Percentiles rank a stretch among this genome's conserved stretches.
These are phyloP conservation scores for Solanum bulbocastanum DNA, from an alignment of 257 asterid genomes.

Conservation along the genomic window DNA sequence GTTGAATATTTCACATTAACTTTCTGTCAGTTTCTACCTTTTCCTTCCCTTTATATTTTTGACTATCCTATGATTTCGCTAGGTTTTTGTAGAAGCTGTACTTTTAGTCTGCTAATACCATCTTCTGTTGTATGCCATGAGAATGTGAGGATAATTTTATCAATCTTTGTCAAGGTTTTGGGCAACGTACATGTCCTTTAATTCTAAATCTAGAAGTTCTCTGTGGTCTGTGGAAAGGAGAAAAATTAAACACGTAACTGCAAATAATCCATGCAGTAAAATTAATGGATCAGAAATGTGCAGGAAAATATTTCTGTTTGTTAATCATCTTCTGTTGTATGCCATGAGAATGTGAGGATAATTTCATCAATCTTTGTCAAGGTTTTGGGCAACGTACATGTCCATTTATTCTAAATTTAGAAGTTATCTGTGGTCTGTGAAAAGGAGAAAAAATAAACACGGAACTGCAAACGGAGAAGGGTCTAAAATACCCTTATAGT, in stretches of 20 bases:
- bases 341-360: not conserved
- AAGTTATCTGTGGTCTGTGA: not conserved
- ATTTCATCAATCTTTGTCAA: not conserved
- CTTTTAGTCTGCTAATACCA: not conserved
- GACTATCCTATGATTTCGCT: not conserved
- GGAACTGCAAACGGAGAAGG: not conserved
- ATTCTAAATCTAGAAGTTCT: not conserved
- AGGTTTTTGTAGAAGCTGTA: not conserved
- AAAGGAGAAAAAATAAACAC: not conserved
- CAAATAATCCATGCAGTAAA: not conserved
- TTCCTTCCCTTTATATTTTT: not conserved
- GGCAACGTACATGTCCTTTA: not conserved
- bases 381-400: not conserved
- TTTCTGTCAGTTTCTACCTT: not conserved
- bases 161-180: not conserved
- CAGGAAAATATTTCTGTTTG: not conserved
- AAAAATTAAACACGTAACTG: not conserved
- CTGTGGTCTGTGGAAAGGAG: not conserved
- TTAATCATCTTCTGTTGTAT: not conserved
- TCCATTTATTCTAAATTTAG: not conserved
- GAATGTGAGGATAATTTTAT: not conserved
- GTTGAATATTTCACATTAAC: not conserved
- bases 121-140: not conserved
- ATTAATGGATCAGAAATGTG: not conserved
- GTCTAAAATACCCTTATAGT: no score